Evolutionary conservation across 2,329 filamentous ascomycete genomes (phyloP).

Genomic region (Hypoxylon sp.): DNA sequence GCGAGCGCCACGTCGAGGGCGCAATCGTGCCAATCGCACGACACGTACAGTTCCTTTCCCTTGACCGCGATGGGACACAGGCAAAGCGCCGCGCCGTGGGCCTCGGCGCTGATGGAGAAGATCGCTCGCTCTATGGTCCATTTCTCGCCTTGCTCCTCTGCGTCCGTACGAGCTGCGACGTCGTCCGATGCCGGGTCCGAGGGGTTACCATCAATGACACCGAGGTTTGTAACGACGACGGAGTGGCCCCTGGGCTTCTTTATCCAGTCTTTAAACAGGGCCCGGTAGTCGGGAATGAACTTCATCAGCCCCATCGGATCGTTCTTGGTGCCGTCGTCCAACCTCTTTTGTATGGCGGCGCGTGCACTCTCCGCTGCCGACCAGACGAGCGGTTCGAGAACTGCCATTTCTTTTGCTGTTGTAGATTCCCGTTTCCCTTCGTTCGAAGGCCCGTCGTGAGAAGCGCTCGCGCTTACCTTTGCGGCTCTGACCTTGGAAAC

Average conservation of each 20-base stretch:
- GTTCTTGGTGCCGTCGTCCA: constrained; percentile 49
- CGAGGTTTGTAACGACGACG: constrained; percentile 36
- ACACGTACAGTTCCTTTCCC: constrained; percentile 34
- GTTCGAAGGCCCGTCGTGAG: background rate
- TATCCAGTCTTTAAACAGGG: constrained; percentile 18
- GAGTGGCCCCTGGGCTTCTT: constrained; percentile 32
- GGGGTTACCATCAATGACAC: constrained; percentile 44
- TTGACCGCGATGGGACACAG: constrained; percentile 37
- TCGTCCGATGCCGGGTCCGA: background rate
- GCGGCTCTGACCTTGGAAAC: constrained; percentile 32
- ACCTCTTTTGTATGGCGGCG: constrained; percentile 46
- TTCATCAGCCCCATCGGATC: constrained; percentile 52
- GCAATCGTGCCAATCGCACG: constrained; percentile 37
- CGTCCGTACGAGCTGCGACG: background rate
- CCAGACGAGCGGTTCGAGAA: constrained; percentile 37
- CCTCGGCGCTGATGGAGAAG: constrained; percentile 39
- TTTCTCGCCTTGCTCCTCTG: background rate
- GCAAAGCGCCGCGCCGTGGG: constrained; percentile 25
- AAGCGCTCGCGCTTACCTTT: background rate
- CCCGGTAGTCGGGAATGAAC: constrained; percentile 36
- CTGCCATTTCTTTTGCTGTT: background rate
- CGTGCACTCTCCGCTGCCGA: constrained; percentile 45
- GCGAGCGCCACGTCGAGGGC: constrained; percentile 29
- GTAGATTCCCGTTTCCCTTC: background rate
- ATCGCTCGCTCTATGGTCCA: constrained; percentile 40